Evolutionary conservation across 768 basidiomycete genomes (phyloP).

Genomic region (Collybiopsis luxurians): DNA sequence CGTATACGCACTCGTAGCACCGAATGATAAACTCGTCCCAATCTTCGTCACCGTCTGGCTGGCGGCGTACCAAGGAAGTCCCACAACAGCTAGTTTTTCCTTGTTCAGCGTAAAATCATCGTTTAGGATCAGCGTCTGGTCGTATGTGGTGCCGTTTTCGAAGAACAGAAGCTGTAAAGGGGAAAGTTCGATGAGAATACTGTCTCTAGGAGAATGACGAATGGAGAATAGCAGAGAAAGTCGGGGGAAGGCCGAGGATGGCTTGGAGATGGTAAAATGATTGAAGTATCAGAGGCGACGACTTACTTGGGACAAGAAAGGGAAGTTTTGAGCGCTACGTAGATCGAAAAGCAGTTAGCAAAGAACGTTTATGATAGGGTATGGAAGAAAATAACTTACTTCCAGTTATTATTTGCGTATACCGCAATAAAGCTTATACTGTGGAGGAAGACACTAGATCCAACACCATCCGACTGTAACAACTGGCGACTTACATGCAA

Average conservation of each 20-base stretch:
- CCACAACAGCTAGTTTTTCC: conserved; percentile 10
- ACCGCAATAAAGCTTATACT: conserved; percentile 8
- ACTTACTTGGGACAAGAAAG: conserved; percentile 30
- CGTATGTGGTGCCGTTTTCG: conserved; percentile 13
- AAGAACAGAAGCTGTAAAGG: conserved; percentile 17
- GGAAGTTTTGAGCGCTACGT: conserved; percentile 20
- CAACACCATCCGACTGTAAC: neutral
- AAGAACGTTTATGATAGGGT: neutral
- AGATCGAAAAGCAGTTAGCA: neutral
- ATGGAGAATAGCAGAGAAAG: conserved; percentile 5
- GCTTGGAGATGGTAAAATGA: too few species aligned
- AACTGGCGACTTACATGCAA: conserved; percentile 16
- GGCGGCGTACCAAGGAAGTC: conserved; percentile 14
- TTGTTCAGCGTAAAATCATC: conserved; percentile 13
- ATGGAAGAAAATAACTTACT: neutral
- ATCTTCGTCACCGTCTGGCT: conserved; percentile 4
- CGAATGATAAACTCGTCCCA: conserved; percentile 9
- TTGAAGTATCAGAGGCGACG: conserved; percentile 14
- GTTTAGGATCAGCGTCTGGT: conserved; percentile 15
- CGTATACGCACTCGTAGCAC: conserved; percentile 2
- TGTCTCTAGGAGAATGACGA: conserved; percentile 18
- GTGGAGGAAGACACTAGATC: neutral
- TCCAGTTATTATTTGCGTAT: conserved; percentile 13
- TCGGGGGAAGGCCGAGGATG: too few species aligned
- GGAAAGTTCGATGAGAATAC: too few species aligned